These are phyloP conservation scores for Clitoria ternatea DNA, from an alignment of 306 rosid species.

Conservation along the genomic window DNA sequence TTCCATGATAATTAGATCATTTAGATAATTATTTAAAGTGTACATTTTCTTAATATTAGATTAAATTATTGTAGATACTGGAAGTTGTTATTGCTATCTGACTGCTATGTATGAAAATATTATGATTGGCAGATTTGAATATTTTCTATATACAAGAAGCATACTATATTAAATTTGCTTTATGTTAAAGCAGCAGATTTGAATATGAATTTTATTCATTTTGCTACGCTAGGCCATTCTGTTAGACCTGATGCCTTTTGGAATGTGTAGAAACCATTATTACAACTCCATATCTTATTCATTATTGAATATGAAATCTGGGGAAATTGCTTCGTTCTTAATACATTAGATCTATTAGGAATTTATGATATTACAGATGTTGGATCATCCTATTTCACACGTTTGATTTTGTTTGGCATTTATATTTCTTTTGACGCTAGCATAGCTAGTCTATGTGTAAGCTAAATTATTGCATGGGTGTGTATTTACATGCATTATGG, in stretches of 20 bases:
- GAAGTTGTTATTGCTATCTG: background rate
- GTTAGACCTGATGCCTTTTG: background rate
- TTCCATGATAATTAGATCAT: background rate
- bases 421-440: background rate
- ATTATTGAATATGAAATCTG: background rate
- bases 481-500: conserved; percentile 23
- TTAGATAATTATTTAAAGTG: background rate
- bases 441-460: background rate
- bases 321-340: background rate
- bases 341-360: background rate
- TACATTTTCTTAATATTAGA: background rate
- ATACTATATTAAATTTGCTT: background rate
- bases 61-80: background rate
- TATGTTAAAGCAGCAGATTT: background rate
- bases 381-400: background rate
- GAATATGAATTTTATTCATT: background rate
- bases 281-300: background rate
- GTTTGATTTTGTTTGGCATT: background rate
- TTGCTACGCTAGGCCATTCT: conserved; percentile 9
- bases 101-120: background rate
- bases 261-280: background rate
- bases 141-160: background rate
- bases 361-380: background rate
- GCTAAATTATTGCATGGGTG: conserved; percentile 11
- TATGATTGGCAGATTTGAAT: conserved; percentile 13